These are phyloP conservation scores for Stellera chamaejasme DNA, from an alignment of 345 rosid species.

Conservation along the genomic window DNA sequence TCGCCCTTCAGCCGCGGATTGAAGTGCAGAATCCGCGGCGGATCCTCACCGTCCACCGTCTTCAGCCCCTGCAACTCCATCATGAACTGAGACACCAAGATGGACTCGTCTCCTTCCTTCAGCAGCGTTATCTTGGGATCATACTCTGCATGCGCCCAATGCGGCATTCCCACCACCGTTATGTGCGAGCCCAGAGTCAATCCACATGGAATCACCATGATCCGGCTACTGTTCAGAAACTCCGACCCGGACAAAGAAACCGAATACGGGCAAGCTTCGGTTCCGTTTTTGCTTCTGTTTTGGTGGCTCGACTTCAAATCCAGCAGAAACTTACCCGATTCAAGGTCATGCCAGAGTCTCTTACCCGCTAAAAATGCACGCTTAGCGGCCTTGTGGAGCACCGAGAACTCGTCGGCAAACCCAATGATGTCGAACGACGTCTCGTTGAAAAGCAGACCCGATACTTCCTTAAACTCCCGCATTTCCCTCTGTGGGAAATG, in stretches of 20 bases:
- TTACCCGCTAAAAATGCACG: conserved; percentile 56
- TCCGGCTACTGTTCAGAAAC: conserved; percentile 30
- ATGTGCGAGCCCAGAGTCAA: conserved; percentile 55
- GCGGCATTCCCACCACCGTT: conserved; percentile 55
- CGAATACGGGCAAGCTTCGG: conserved; percentile 51
- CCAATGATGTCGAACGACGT: conserved; percentile 24
- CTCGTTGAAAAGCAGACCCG: conserved; percentile 41
- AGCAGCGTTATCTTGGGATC: conserved; percentile 35
- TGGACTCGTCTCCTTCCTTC: conserved; percentile 36
- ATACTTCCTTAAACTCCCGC: conserved; percentile 27
- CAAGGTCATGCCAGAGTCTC: conserved; percentile 45
- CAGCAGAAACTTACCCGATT: conserved; percentile 18
- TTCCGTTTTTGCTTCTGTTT: conserved; percentile 14
- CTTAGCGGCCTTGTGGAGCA: conserved; percentile 51
- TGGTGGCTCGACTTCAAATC: conserved; percentile 2
- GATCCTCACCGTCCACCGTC: conserved; percentile 59
- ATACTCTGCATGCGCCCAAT: conserved; percentile 48
- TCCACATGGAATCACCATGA: conserved; percentile 60
- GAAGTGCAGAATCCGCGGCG: conserved; percentile 65
- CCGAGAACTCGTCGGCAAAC: conserved; percentile 36
- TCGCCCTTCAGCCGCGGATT: conserved; percentile 67
- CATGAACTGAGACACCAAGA: conserved; percentile 73
- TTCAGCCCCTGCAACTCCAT: conserved; percentile 71
- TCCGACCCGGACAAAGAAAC: conserved; percentile 40
- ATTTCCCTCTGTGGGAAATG: conserved; percentile 17